These are phyloP conservation scores for Suhomyces ambrosiae DNA, from an alignment of 1,139 yeast genomes.

Conservation along the genomic window DNA sequence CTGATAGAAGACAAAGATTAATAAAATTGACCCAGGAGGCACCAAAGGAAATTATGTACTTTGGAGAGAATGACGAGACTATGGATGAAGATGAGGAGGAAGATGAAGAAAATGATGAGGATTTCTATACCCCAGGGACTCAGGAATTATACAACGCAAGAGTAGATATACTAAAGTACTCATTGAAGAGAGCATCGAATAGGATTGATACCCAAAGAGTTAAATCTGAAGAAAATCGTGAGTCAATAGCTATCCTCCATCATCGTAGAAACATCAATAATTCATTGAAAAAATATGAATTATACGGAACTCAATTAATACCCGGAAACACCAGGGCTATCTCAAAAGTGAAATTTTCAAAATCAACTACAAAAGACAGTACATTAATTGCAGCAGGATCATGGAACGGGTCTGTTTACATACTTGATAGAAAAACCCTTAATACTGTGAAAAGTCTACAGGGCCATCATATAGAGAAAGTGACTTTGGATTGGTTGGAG, in stretches of 20 bases:
- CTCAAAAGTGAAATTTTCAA: slow-evolving; percentile 56
- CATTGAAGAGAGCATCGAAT: slow-evolving; percentile 47
- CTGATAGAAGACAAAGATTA: slow-evolving; percentile 63
- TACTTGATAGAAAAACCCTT: slow-evolving; percentile 47
- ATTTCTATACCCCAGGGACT: slow-evolving; percentile 82
- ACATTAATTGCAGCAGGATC: slow-evolving; percentile 65
- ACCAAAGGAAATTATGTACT: slow-evolving; percentile 24
- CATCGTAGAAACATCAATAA: slow-evolving; percentile 50
- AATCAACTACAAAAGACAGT: slow-evolving; percentile 16
- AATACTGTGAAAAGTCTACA: slow-evolving; percentile 26
- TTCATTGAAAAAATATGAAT: slow-evolving; percentile 40
- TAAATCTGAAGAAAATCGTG: slow-evolving; percentile 19
- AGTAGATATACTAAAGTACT: slow-evolving; percentile 48
- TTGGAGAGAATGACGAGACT: slow-evolving; percentile 24
- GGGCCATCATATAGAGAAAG: slow-evolving; percentile 57
- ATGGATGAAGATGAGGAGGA: slow-evolving; percentile 28
- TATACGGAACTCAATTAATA: slow-evolving; percentile 71
- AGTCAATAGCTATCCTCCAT: slow-evolving; percentile 34
- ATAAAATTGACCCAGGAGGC: slow-evolving; percentile 28
- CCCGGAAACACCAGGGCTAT: slow-evolving; percentile 63
- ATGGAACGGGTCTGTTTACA: slow-evolving; percentile 76
- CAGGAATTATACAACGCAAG: slow-evolving; percentile 59
- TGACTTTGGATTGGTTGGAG: slow-evolving; percentile 65
- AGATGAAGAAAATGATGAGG: slow-evolving; percentile 65
- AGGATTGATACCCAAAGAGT: slow-evolving; percentile 39